Percentiles rank a stretch among this genome's conserved stretches.
These are phyloP conservation scores for Grigorovia yakushimaensis DNA, from an alignment of 805 yeast species.

Conservation along the genomic window DNA sequence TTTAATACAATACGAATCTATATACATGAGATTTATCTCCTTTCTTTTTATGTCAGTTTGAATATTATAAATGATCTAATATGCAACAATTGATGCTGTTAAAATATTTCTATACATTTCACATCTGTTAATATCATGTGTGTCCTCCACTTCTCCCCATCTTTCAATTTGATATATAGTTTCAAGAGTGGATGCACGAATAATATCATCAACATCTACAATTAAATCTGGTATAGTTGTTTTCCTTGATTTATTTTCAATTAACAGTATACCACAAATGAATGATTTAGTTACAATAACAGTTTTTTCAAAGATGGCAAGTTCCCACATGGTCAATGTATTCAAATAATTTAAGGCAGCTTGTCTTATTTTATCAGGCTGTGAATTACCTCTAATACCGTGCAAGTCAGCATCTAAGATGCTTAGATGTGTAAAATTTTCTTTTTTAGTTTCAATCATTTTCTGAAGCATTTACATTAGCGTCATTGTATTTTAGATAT, in stretches of 20 bases:
- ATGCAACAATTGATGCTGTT: conserved; percentile 59
- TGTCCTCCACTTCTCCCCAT: conserved; percentile 99
- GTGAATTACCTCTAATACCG: conserved; percentile 76
- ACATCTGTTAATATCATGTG: conserved; percentile 94
- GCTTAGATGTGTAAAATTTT: conserved; percentile 35
- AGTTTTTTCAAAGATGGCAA: conserved; percentile 86
- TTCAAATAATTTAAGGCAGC: conserved; percentile 60
- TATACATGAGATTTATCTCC: no score
- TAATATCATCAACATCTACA: conserved; percentile 55
- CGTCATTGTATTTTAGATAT: conserved; percentile 8
- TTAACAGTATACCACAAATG: conserved; percentile 63
- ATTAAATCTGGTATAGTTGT: conserved; percentile 16
- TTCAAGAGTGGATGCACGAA: conserved; percentile 72
- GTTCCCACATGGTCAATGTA: conserved; percentile 57
- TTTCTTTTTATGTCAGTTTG: not conserved
- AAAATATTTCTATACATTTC: conserved; percentile 78
- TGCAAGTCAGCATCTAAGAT: conserved; percentile 71
- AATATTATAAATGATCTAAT: not conserved
- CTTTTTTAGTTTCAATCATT: no score
- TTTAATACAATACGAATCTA: no score
- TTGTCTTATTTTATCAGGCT: conserved; percentile 45
- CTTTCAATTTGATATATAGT: conserved; percentile 71
- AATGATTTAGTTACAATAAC: conserved; percentile 79
- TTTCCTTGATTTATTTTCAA: conserved; percentile 35
- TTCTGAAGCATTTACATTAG: no score